Base-by-base conservation (phyloP, 106 monocot genomes). In the Dactylorhiza incarnata region DNA sequence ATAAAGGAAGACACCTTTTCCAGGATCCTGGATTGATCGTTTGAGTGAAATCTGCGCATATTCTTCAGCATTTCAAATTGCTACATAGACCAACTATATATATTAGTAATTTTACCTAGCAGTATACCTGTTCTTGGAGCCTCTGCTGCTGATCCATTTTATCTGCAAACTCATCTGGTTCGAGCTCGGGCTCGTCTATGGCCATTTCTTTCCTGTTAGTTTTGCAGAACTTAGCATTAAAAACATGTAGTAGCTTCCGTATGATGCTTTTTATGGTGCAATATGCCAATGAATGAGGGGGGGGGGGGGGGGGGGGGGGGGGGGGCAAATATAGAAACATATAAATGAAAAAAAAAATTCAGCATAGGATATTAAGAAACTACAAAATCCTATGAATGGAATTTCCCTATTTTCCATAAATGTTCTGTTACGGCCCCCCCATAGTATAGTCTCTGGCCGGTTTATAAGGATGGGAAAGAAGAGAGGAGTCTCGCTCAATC, bases 121-220 rank as follows among this genome's bases (percentile, higher is more conserved):
- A 51, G 14, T 51, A 0, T 51, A 90, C 90, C 83, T 85, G 86
- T 61, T 83, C 85, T 76, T 90, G 87, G 49, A 90, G 25, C 61
- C 81, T 78, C 9, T 85, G 80, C 49, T 87, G 90, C 71, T 26
- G 58, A 48, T 78, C 68, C 55, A 87, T 63, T 65, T 87, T 90
- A 74, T 85, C 78, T 43, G 67, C 74, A 81, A 87, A 85, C 76
- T 90, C 85, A 56, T 78, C 65, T 16, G 81, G 78, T 9, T 80
- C 74, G 50, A 85, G 85, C 70, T 90, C 90, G 48, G 90, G 87
- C 75, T 90, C 90, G 74, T 90, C 86, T 77, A 87, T 87, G 22
- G 82, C 90, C 73, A 90, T 79, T 73, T 90, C 90, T 80, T 90
- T 84, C 78, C 90, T 90, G 75, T 16, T 20, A 79, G 45, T 26